A percentile compares a stretch with the other conserved stretches of the same genome.
Conservation (phyloP, 768 basidiomycete species). For the Pulveroboletus sp. region DNA sequence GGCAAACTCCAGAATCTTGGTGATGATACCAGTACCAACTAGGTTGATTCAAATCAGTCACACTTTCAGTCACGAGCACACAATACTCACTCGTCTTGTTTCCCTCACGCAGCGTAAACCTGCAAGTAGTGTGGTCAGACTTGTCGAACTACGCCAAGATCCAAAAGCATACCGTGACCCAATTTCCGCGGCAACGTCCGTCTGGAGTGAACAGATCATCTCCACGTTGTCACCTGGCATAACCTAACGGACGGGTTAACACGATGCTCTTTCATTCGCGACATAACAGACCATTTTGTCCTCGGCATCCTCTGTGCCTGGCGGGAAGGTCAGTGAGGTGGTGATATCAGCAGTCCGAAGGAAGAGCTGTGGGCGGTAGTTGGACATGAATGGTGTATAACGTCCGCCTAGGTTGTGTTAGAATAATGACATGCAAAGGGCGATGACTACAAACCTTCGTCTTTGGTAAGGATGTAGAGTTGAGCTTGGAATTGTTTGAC, state of each 20-base stretch:
- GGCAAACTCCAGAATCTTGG: slow-evolving; percentile 63
- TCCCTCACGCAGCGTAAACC: slow-evolving; percentile 91
- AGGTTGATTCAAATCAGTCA: slow-evolving; percentile 10
- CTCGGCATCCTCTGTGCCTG: slow-evolving; percentile 70
- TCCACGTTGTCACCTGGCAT: slow-evolving; percentile 99
- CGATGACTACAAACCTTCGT: slow-evolving; percentile 37
- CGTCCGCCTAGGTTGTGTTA: slow-evolving; percentile 52
- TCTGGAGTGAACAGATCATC: slow-evolving; percentile 77
- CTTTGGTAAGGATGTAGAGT: slow-evolving; percentile 57
- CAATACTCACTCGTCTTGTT: slow-evolving; percentile 76
- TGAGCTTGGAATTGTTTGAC: slow-evolving; percentile 93
- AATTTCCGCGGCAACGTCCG: slow-evolving; percentile 85
- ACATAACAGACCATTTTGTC: slow-evolving; percentile 73
- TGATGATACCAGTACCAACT: slow-evolving; percentile 95
- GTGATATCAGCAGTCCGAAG: slow-evolving; percentile 95
- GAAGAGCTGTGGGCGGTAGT: slow-evolving; percentile 95
- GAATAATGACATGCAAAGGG: slow-evolving; percentile 49
- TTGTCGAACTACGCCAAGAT: background rate
- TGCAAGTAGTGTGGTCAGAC: slow-evolving; percentile 13
- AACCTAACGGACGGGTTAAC: slow-evolving; percentile 44
- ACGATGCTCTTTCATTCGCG: background rate
- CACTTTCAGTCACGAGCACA: background rate
- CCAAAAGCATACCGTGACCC: slow-evolving; percentile 60
- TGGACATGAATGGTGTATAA: slow-evolving; percentile 86
- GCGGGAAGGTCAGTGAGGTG: slow-evolving; percentile 78